These are phyloP conservation scores for Arachnomyces sp. DNA, from an alignment of 2,329 filamentous ascomycete species.

Conservation along the genomic window DNA sequence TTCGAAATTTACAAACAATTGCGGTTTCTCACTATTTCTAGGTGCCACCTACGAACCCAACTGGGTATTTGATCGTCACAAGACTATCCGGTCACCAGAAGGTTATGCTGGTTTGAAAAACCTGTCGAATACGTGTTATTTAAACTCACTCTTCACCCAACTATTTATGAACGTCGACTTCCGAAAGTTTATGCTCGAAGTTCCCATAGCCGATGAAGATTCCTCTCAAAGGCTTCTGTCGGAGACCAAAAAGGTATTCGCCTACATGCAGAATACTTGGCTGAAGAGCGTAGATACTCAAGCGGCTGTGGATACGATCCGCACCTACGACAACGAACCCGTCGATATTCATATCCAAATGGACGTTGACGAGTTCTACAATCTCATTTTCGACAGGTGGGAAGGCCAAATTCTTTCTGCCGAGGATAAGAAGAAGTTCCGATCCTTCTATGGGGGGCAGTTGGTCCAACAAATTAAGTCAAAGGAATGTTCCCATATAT, in stretches of 20 bases:
- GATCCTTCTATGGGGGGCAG: conserved; percentile 82
- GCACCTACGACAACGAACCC: conserved; percentile 69
- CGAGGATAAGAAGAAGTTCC: conserved; percentile 64
- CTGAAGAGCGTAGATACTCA: conserved; percentile 66
- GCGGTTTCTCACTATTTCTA: conserved; percentile 22
- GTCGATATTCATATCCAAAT: conserved; percentile 90
- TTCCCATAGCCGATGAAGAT: conserved; percentile 49
- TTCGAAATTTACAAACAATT: conserved; percentile 14
- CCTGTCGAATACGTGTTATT: conserved; percentile 90
- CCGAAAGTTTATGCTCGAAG: conserved; percentile 69
- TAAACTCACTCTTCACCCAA: conserved; percentile 90
- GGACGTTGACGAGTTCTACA: conserved; percentile 98
- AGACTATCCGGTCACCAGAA: conserved; percentile 64
- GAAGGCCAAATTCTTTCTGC: conserved; percentile 67
- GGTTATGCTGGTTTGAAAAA: conserved; percentile 89
- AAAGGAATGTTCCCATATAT: conserved; percentile 89
- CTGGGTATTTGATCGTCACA: conserved; percentile 56
- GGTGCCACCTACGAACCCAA: conserved; percentile 56
- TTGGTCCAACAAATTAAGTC: conserved; percentile 93
- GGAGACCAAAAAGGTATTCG: conserved; percentile 76
- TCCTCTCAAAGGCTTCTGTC: conserved; percentile 60
- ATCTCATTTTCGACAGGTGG: conserved; percentile 83
- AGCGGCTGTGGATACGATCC: conserved; percentile 65
- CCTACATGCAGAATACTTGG: conserved; percentile 75
- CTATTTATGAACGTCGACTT: conserved; percentile 93